Percentiles rank a stretch among this genome's conserved stretches.
phyloP scores from a whole-genome alignment of 73 alveolate species.

The Diophrys sp. region DNA sequence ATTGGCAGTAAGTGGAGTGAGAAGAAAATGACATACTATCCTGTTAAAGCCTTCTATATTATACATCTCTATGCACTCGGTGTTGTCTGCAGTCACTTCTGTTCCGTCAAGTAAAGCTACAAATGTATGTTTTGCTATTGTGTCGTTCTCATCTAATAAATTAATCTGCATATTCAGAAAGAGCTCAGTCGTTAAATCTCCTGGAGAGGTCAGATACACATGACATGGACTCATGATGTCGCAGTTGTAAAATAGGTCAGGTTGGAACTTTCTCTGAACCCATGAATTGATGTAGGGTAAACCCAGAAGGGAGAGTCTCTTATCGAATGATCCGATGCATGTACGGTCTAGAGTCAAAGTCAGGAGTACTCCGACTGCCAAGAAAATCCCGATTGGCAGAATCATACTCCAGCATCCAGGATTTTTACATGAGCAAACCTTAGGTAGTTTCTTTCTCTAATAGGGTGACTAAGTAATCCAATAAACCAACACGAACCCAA shows the following conservation, averaged over 20 bases:
- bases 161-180: not conserved
- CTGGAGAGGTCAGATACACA: conserved; percentile 8
- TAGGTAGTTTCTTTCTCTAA: no score
- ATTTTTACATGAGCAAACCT: no score
- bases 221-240: conserved; percentile 1
- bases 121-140: not conserved
- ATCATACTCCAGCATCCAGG: no score
- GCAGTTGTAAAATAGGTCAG: not conserved
- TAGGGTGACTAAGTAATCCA: no score
- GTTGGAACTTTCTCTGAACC: not conserved
- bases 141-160: not conserved
- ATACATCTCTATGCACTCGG: not conserved
- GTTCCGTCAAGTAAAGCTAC: not conserved
- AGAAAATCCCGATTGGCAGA: no score
- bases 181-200: conserved; percentile 1
- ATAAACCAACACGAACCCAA: no score
- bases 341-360: no score
- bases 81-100: not conserved
- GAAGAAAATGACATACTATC: not conserved
- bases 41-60: not conserved
- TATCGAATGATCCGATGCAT: no score
- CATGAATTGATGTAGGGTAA: no score
- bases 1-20: not conserved
- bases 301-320: no score
- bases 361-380: no score